Base-by-base conservation (phyloP, 305 asterid genomes). In the Rubia tinctorum region DNA sequence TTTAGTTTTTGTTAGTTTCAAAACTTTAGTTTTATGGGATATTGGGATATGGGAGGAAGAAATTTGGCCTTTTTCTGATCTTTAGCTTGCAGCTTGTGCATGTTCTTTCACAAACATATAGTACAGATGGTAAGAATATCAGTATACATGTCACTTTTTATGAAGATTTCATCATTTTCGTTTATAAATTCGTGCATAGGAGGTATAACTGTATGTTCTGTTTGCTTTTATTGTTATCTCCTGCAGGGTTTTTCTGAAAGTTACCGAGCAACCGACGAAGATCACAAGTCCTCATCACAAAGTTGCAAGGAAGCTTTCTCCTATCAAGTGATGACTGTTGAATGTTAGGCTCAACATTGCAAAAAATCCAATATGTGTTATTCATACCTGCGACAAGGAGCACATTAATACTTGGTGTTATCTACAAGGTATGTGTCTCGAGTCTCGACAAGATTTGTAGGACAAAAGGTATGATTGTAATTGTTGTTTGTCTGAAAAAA, bases 211-310 rank as follows among this genome's bases (percentile, higher is more conserved):
- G 87, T 76, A 51, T 86, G 92, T 70, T 90, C 90, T 69, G 97
- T n/a, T 89, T 80, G 97, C 96, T 78, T 91, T 90, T 75, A 94
- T 70, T 20, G 99, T 91, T 69, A 94, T 94, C 90, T 94, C 99
- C 81, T 91, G 97, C 77, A 94, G n/a, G 97, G 75, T 81, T 90
- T 69, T 97, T 81, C 79, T 94, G 99, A 74, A 94, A 94, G 78
- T 94, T 94, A 80, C 87, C 92, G 30, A 94, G 81, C 74, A 94
- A 80, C 76, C 91, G 87, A 84, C 84, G 90, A 66, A 94, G 90
- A 84, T 91, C 96, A 73, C 97, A 93, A 66, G 99, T 97, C 80
- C 90, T 86, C 73, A 86, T 96, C 61, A 89, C 93, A 80, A 94
- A 82, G 82, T 82, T 90, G 92, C 97, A 90, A 71, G 99, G 99